Evolutionary conservation across 495 filamentous ascomycete genomes (phyloP).

Genomic region (Penicillium pancosmium): DNA sequence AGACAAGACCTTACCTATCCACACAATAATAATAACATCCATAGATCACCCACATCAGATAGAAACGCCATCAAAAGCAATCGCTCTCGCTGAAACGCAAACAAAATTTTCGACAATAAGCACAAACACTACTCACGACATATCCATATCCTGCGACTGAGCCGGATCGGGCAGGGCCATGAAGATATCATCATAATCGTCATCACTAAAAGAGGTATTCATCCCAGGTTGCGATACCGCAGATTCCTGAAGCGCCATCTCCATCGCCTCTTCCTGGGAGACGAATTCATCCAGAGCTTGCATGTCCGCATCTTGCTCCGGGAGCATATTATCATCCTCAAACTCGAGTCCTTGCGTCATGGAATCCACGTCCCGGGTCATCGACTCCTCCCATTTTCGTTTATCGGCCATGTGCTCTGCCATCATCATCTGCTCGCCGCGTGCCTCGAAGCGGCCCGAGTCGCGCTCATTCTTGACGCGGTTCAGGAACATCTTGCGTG

Average conservation of each 20-base stretch:
- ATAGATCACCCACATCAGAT: not conserved
- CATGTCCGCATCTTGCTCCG: slow-evolving; percentile 40
- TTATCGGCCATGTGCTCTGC: slow-evolving; percentile 52
- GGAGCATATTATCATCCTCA: slow-evolving; percentile 36
- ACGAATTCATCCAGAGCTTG: slow-evolving; percentile 39
- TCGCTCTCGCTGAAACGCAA: not conserved
- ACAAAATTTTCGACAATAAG: slow-evolving; percentile 2
- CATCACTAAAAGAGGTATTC: slow-evolving; percentile 51
- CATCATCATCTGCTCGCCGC: slow-evolving; percentile 74
- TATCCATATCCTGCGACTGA: slow-evolving; percentile 41
- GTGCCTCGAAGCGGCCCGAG: slow-evolving; percentile 64
- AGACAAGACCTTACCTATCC: not conserved
- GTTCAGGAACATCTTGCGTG: slow-evolving; percentile 68
- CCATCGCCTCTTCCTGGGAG: slow-evolving; percentile 35
- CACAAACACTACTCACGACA: slow-evolving; percentile 29
- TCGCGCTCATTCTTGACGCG: slow-evolving; percentile 75
- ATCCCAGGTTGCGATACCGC: slow-evolving; percentile 1
- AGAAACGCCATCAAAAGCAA: not conserved
- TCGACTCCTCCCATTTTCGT: slow-evolving; percentile 51
- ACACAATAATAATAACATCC: not conserved
- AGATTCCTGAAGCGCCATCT: slow-evolving; percentile 24
- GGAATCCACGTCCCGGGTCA: slow-evolving; percentile 38
- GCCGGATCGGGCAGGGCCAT: slow-evolving; percentile 36
- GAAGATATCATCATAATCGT: slow-evolving; percentile 58
- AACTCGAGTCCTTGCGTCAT: slow-evolving; percentile 29